Conservation (phyloP, 257 asterid species). For the Solanum chiquidenum region DNA sequence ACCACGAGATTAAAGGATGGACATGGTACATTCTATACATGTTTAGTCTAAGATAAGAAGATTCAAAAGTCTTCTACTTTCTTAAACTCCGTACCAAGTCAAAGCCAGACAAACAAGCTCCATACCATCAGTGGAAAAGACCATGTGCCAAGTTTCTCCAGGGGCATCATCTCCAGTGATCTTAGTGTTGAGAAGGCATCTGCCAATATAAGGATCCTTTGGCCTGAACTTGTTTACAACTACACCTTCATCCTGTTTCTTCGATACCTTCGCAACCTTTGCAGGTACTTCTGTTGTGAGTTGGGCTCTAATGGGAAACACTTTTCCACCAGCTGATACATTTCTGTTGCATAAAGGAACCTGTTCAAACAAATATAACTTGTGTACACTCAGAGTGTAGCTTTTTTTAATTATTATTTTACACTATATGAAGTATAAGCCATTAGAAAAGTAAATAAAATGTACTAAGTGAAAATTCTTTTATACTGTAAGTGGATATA, state of each 20-base stretch:
- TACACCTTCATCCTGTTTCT: slow-evolving; percentile 75
- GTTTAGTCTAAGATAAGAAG: not conserved
- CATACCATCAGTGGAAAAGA: slow-evolving; percentile 86
- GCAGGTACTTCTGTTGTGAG: slow-evolving; percentile 82
- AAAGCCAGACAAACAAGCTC: slow-evolving; percentile 5
- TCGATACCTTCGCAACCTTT: slow-evolving; percentile 57
- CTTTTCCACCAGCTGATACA: slow-evolving; percentile 33
- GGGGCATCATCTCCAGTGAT: slow-evolving; percentile 98
- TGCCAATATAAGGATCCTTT: slow-evolving; percentile 79
- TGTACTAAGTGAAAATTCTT: not conserved
- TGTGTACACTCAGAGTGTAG: not conserved
- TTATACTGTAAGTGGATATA: not conserved
- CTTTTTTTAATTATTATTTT: not conserved
- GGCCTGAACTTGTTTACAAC: slow-evolving; percentile 85
- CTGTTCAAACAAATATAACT: slow-evolving; percentile 16
- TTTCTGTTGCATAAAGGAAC: slow-evolving; percentile 43
- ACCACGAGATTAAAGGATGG: not conserved
- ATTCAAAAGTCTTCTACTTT: not conserved
- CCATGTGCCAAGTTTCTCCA: slow-evolving; percentile 99
- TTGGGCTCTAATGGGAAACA: slow-evolving; percentile 66
- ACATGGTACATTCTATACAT: not conserved
- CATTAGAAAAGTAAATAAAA: not conserved
- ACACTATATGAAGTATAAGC: not conserved
- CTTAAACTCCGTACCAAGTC: not conserved
- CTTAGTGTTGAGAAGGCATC: slow-evolving; percentile 76